These are phyloP conservation scores for Coemansia pectinata DNA, from an alignment of 192 early-diverging fungal genomes.

Conservation along the genomic window DNA sequence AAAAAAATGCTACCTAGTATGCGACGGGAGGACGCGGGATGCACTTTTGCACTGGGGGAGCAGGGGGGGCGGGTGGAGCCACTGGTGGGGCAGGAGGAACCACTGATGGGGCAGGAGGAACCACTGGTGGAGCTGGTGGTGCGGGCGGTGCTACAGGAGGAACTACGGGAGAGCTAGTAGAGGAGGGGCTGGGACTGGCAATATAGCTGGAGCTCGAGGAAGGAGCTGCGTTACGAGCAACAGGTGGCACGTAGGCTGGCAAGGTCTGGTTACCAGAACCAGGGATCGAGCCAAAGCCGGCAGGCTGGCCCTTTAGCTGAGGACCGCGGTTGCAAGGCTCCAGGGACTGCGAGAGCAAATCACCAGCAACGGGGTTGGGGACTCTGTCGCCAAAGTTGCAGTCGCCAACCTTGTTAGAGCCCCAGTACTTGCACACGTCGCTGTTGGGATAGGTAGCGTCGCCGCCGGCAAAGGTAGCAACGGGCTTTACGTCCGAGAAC, in stretches of 20 bases:
- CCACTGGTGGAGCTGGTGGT: neutral
- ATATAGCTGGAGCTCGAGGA: neutral
- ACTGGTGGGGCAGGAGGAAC: neutral
- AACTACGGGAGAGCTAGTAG: neutral
- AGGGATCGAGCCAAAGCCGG: slow-evolving; percentile 46
- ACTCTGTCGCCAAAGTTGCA: slow-evolving; percentile 58
- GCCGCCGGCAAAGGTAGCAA: slow-evolving; percentile 54
- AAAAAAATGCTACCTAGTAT: neutral
- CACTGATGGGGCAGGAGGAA: neutral
- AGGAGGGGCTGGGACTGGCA: neutral
- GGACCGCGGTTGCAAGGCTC: slow-evolving; percentile 59
- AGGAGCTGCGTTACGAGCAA: slow-evolving; percentile 3
- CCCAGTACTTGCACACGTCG: slow-evolving; percentile 66
- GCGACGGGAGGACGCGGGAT: slow-evolving; percentile 7
- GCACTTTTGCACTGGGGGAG: slow-evolving; percentile 3
- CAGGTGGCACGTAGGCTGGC: slow-evolving; percentile 9
- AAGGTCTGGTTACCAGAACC: slow-evolving; percentile 17
- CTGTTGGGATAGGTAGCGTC: slow-evolving; percentile 58
- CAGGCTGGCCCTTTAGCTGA: slow-evolving; percentile 44
- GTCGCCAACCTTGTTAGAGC: slow-evolving; percentile 60
- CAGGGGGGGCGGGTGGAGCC: neutral
- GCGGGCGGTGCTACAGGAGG: neutral
- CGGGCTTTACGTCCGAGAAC: slow-evolving; percentile 22
- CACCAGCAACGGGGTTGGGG: slow-evolving; percentile 50
- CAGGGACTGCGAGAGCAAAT: slow-evolving; percentile 60